phyloP scores from a whole-genome alignment of 169 alveolate genomes.

The Plasmodium gallinaceum region DNA sequence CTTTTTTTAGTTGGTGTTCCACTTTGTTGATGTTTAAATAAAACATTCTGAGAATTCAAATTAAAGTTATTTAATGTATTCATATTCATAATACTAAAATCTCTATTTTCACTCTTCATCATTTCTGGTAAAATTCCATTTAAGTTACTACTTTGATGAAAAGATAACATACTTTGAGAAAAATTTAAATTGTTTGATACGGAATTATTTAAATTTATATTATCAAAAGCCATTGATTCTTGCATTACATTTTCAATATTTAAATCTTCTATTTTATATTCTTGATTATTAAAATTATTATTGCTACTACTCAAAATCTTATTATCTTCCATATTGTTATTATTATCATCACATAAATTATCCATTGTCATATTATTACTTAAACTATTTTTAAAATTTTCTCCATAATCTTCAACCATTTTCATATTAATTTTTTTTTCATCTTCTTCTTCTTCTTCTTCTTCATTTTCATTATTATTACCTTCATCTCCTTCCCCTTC shows the following conservation, averaged over 20 bases:
- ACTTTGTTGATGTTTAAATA: background rate
- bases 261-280: slow-evolving; percentile 56
- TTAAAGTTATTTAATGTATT: slow-evolving; percentile 14
- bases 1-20: slow-evolving; percentile 11
- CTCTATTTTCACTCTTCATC: slow-evolving; percentile 64
- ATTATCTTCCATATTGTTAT: slow-evolving; percentile 18
- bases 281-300: slow-evolving; percentile 17
- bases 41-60: background rate
- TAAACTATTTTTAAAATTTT: slow-evolving; percentile 9
- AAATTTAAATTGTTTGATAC: slow-evolving; percentile 35
- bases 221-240: slow-evolving; percentile 68
- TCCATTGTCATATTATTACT: slow-evolving; percentile 35
- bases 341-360: slow-evolving; percentile 27
- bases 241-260: slow-evolving; percentile 74
- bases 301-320: background rate
- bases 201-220: slow-evolving; percentile 61
- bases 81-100: slow-evolving; percentile 39
- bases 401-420: slow-evolving; percentile 5
- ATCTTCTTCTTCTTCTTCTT: background rate
- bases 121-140: slow-evolving; percentile 34
- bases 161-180: slow-evolving; percentile 38
- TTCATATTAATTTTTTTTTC: background rate
- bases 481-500: slow-evolving; percentile 13
- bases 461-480: background rate
- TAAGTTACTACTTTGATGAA: background rate